These are phyloP conservation scores for Aspergillus nanangensis DNA, from an alignment of 495 filamentous ascomycete genomes.

Conservation along the genomic window DNA sequence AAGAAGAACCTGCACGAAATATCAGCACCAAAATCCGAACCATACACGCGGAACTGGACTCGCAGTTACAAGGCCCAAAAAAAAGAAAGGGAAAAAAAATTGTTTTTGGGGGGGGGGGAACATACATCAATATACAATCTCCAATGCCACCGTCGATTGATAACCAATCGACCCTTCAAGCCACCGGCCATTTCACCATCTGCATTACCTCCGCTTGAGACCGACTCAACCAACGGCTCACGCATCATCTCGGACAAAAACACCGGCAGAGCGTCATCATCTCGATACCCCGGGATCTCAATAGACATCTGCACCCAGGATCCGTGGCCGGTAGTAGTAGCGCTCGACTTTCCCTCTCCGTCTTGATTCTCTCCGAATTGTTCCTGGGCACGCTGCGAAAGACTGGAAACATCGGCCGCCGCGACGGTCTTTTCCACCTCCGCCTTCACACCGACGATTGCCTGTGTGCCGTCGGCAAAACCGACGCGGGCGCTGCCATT, in stretches of 20 bases:
- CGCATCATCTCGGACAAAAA: slow-evolving; percentile 82
- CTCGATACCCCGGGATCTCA: slow-evolving; percentile 80
- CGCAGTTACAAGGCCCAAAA: not conserved
- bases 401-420: slow-evolving; percentile 23
- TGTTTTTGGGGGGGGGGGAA: too few species aligned
- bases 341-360: slow-evolving; percentile 24
- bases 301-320: slow-evolving; percentile 80
- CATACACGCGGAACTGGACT: too few species aligned
- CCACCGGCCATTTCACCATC: slow-evolving; percentile 47
- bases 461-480: slow-evolving; percentile 92
- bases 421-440: slow-evolving; percentile 72
- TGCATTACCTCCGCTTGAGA: slow-evolving; percentile 13
- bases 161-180: slow-evolving; percentile 67
- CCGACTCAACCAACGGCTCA: slow-evolving; percentile 73
- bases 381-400: slow-evolving; percentile 21
- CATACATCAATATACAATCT: slow-evolving; percentile 90
- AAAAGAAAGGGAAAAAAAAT: slow-evolving; percentile 2
- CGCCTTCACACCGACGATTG: slow-evolving; percentile 89
- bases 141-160: slow-evolving; percentile 92
- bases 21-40: too few species aligned
- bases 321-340: slow-evolving; percentile 35
- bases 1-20: slow-evolving; percentile 68
- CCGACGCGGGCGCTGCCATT: slow-evolving; percentile 92
- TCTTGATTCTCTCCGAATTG: slow-evolving; percentile 22
- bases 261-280: slow-evolving; percentile 86